Base-by-base conservation (phyloP, 495 filamentous ascomycete species). In the Cercophora sp. region DNA sequence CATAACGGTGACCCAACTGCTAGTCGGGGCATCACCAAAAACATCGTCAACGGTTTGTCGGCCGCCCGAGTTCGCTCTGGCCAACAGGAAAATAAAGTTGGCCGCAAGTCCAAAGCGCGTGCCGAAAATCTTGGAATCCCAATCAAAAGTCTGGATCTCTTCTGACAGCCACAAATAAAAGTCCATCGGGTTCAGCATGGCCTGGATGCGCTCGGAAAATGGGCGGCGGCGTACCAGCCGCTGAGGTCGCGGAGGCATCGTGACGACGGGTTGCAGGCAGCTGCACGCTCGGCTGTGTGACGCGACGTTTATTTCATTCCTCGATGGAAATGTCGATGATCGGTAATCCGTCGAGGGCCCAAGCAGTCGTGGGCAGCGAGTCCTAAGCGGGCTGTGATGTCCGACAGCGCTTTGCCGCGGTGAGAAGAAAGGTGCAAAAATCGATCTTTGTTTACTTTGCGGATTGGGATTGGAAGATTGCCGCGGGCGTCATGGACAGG, bases 101-200 rank as follows among this genome's bases (percentile, higher is more conserved):
- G 91, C 71, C 1, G 55, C 70, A 19, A 96, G 55, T 0, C 90
- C 93, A 22, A 96, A 72, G 27, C 87, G 80, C 1, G 80, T 77
- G 11, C 87, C 87, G 71, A 87, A 85, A 16, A 79, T 70, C 55
- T 89, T 87, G 52, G 91, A 86, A 59, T 96, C 87, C 87, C 89
- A 95, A 46, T 94, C 88, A 57, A 85, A 79, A 1, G 86, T 85
- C 62, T 96, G 89, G 52, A 96, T 76, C 69, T 92, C 86, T 60
- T 96, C 91, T 1, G 88, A 94, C 2, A 95, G 68, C 84, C 87
- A 92, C 18, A 97, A 79, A 29, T 93, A 73, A 65, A 90, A 86
- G 69, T 98, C 93, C 66, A 86, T 78, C 19, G 90, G 91, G 60
- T 97, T 90, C 26, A 98, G 74, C 65, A 84, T 83, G 40, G 83